These are phyloP conservation scores for Aspergillus pseudoglaucus DNA, from an alignment of 2,329 filamentous ascomycete genomes.

Conservation along the genomic window DNA sequence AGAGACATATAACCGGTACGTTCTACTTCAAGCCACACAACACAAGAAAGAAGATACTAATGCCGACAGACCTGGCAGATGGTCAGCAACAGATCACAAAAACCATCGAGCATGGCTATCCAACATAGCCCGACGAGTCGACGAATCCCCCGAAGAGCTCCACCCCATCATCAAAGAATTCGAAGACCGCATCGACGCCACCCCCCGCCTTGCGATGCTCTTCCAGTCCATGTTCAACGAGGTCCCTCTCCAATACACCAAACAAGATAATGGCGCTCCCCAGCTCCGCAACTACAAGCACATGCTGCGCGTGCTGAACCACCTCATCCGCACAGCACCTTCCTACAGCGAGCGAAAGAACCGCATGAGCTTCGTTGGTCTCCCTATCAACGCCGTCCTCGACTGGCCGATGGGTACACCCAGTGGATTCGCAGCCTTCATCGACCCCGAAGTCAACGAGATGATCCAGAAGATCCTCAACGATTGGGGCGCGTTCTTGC, in stretches of 20 bases:
- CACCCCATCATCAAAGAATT: constrained; percentile 60
- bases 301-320: constrained; percentile 61
- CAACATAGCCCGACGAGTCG: constrained; percentile 50
- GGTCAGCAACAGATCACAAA: constrained; percentile 59
- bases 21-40: not conserved
- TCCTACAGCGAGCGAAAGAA: constrained; percentile 26
- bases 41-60: not conserved
- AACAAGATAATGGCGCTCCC: constrained; percentile 55
- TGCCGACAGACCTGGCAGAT: constrained; percentile 45
- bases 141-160: constrained; percentile 45
- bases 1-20: not conserved
- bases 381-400: constrained; percentile 53
- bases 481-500: constrained; percentile 49
- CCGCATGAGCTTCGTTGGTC: constrained; percentile 43
- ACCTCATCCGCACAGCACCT: constrained; percentile 33
- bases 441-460: constrained; percentile 47
- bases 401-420: constrained; percentile 55
- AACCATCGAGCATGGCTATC: constrained; percentile 59
- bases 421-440: constrained; percentile 49
- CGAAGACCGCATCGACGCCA: constrained; percentile 58
- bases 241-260: constrained; percentile 56
- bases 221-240: constrained; percentile 63
- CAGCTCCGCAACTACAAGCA: constrained; percentile 62
- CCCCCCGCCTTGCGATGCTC: constrained; percentile 60
- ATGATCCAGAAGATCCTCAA: constrained; percentile 47